A percentile compares a stretch with the other conserved stretches of the same genome.
Conservation (phyloP, 345 rosid genomes). For the Lepidium didymum region DNA sequence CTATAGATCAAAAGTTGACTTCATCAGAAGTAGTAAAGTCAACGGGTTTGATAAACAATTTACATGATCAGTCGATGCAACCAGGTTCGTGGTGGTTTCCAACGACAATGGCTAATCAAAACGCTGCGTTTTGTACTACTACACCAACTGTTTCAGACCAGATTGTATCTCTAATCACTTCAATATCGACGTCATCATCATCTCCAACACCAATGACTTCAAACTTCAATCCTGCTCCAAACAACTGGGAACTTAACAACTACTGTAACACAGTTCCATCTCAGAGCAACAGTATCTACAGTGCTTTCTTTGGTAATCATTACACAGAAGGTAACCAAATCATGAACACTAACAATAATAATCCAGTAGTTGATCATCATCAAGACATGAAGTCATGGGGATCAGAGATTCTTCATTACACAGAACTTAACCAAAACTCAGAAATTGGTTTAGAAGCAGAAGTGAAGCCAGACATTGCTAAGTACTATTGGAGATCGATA, state of each 20-base stretch:
- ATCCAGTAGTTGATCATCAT: neutral
- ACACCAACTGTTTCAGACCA: constrained; percentile 35
- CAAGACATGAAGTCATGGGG: constrained; percentile 26
- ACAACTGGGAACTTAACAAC: constrained; percentile 29
- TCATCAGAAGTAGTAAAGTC: constrained; percentile 25
- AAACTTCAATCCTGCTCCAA: constrained; percentile 50
- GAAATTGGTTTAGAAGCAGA: constrained; percentile 23
- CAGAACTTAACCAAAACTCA: constrained; percentile 17
- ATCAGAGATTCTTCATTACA: constrained; percentile 22
- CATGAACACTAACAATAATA: constrained; percentile 2
- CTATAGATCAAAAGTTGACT: constrained; percentile 33
- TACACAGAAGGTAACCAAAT: constrained; percentile 23
- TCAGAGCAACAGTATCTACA: constrained; percentile 25
- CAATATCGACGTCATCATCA: constrained; percentile 38
- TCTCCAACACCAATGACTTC: constrained; percentile 40
- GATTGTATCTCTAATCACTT: constrained; percentile 25
- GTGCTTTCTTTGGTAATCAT: constrained; percentile 24
- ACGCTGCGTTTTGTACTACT: constrained; percentile 27
- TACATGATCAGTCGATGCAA: constrained; percentile 29
- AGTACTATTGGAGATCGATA: constrained; percentile 23
- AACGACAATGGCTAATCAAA: constrained; percentile 13
- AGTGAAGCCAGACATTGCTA: constrained; percentile 30
- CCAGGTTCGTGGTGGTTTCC: constrained; percentile 21
- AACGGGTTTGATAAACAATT: constrained; percentile 23
- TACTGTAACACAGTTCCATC: constrained; percentile 24